Evolutionary conservation across 176 grass and related monocot species (phyloP), one percentile per base, ranked within the genome.

Genomic region (Ensete ventricosum): DNA sequence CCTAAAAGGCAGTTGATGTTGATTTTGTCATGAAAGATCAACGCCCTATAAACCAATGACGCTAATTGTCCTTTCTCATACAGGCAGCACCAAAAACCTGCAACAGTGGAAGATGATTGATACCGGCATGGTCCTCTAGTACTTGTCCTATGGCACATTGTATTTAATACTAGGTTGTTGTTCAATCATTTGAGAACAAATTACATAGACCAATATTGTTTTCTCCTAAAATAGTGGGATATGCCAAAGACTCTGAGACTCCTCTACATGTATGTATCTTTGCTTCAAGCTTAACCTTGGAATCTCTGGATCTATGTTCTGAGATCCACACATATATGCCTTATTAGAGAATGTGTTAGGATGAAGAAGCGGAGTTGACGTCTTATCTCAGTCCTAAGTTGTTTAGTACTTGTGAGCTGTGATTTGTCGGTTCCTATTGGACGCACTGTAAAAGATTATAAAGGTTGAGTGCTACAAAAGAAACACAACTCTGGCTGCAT

Each of bases 1-100:
- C 57, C 16, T 60, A 8, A 43, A 43, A 67, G 21, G n/a, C 1
- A 25, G 69, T 12, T 20, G 43, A 25, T 52, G 22, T 76, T 43
- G 11, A 19, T 66, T 43, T 21, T 17, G 55, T 14, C 13, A 50
- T 49, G 14, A 43, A 43, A 11, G 9, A 20, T 13, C 14, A 48
- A 34, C 43, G 65, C 25, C 14, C 65, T 60, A 19, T 20, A 7
- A 60, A 60, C n/a, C 57, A 10, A 23, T 54, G 34, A 11, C 29
- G 57, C 73, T 24, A 76, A 21, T 25, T 67, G 63, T 63, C 49
- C 51, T 14, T 26, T 4, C 14, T 11, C 24, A 54, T 67, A 23
- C 13, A 55, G 63, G 25, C 50, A 53, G 22, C 52, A 66, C 62
- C 12, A 67, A 78, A 77, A 29, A 26, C 12, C 76, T 78, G 51